Conservation (phyloP, 305 asterid genomes). For the Salvia sclarea region DNA sequence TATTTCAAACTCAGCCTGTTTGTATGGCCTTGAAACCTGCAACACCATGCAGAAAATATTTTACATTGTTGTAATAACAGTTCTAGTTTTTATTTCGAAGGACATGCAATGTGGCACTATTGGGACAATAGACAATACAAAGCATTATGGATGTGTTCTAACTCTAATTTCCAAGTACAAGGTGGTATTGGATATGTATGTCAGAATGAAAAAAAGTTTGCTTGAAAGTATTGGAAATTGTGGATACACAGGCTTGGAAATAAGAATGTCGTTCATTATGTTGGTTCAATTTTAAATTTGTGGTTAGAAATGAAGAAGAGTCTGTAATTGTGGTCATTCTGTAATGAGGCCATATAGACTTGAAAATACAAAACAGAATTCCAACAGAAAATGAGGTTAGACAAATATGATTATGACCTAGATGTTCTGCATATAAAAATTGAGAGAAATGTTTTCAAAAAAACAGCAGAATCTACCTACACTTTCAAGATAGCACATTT, state of each 20-base stretch:
- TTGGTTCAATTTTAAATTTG: neutral
- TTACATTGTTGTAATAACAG: neutral
- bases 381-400: neutral
- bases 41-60: conserved; percentile 15
- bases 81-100: neutral
- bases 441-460: neutral
- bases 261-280: neutral
- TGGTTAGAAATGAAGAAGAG: neutral
- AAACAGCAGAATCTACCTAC: neutral
- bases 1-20: conserved; percentile 97
- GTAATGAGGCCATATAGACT: neutral
- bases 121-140: neutral
- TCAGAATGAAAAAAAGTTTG: neutral
- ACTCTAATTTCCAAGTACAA: neutral
- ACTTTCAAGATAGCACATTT: conserved; percentile 6
- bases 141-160: neutral
- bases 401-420: neutral
- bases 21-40: conserved; percentile 99
- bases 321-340: neutral
- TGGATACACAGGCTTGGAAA: neutral
- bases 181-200: neutral
- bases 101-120: conserved; percentile 14
- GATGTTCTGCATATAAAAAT: neutral
- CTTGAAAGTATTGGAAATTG: neutral
- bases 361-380: neutral